Evolutionary conservation across 1,284 basidiomycete species (phyloP).

Genomic region (Xanthoconium separans): DNA sequence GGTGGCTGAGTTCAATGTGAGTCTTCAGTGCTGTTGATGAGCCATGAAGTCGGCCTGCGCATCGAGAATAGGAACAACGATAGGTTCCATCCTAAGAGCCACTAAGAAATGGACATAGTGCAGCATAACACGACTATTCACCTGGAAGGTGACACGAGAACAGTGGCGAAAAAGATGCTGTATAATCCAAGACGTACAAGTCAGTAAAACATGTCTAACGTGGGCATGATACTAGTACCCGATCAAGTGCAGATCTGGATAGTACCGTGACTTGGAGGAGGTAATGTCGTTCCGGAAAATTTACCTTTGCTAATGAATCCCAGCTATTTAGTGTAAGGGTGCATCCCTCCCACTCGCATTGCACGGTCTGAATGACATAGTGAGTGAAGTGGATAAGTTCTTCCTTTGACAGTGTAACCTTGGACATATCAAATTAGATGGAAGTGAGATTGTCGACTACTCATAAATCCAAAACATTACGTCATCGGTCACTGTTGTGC

Average conservation of each 20-base stretch:
- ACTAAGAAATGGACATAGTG: background rate
- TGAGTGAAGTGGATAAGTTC: conserved; percentile 22
- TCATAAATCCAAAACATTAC: too few relatives aligned
- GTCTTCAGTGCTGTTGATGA: conserved; percentile 19
- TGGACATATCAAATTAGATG: conserved; percentile 17
- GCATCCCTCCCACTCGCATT: conserved; percentile 30
- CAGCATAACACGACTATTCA: background rate
- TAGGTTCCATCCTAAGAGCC: conserved; percentile 27
- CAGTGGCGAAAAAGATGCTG: conserved; percentile 31
- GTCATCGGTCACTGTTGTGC: too few relatives aligned
- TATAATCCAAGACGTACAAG: background rate
- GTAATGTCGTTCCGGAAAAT: background rate
- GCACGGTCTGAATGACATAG: conserved; percentile 24
- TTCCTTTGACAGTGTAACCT: conserved; percentile 21
- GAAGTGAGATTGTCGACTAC: too few relatives aligned
- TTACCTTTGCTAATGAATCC: conserved; percentile 30
- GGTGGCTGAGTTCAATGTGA: conserved; percentile 32
- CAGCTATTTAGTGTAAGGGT: conserved; percentile 26
- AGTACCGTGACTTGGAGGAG: background rate
- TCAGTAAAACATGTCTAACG: conserved; percentile 6
- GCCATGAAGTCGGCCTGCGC: conserved; percentile 26
- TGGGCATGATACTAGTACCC: conserved; percentile 1
- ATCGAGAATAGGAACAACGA: conserved; percentile 26
- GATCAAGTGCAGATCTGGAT: conserved; percentile 5
- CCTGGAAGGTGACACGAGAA: conserved; percentile 16